Conservation (phyloP, 345 rosid species). For the Euphorbia peplus region DNA sequence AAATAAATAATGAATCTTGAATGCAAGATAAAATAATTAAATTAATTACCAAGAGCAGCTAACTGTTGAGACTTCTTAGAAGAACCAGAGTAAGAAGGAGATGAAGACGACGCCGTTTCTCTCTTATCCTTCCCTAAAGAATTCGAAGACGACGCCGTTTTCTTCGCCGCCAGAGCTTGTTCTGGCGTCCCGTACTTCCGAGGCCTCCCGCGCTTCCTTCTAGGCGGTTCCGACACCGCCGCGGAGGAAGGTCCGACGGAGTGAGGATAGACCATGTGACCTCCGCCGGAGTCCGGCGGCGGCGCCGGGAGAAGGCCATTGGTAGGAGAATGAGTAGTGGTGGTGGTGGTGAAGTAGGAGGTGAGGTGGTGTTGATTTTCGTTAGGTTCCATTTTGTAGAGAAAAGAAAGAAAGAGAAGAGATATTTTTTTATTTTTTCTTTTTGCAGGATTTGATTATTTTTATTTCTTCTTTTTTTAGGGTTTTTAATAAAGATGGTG, state of each 20-base stretch:
- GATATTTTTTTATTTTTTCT: constrained; percentile 23
- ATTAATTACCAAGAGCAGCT: constrained; percentile 19
- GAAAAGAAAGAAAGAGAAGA: constrained; percentile 30
- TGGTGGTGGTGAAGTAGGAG: constrained; percentile 40
- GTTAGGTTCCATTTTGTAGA: constrained; percentile 55
- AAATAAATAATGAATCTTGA: background rate
- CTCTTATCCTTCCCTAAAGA: constrained; percentile 8
- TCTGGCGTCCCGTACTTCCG: constrained; percentile 96
- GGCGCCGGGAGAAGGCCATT: constrained; percentile 64
- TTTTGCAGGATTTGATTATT: constrained; percentile 22
- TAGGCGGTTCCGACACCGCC: constrained; percentile 50
- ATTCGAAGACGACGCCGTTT: constrained; percentile 40
- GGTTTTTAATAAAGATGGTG: background rate
- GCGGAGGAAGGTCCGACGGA: constrained; percentile 49
- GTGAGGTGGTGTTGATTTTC: constrained; percentile 49
- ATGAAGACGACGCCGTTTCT: constrained; percentile 12
- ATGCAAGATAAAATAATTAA: background rate
- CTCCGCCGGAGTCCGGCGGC: constrained; percentile 14
- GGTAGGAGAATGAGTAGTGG: constrained; percentile 43
- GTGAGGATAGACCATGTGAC: constrained; percentile 47
- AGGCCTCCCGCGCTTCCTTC: constrained; percentile 89
- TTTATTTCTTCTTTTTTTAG: constrained; percentile 17
- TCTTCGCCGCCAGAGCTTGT: constrained; percentile 86
- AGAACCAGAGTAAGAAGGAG: constrained; percentile 15
- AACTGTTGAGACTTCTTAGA: constrained; percentile 25